Evolutionary conservation across 148 eudicot species (phyloP).

Genomic region (Rhododendron molle): DNA sequence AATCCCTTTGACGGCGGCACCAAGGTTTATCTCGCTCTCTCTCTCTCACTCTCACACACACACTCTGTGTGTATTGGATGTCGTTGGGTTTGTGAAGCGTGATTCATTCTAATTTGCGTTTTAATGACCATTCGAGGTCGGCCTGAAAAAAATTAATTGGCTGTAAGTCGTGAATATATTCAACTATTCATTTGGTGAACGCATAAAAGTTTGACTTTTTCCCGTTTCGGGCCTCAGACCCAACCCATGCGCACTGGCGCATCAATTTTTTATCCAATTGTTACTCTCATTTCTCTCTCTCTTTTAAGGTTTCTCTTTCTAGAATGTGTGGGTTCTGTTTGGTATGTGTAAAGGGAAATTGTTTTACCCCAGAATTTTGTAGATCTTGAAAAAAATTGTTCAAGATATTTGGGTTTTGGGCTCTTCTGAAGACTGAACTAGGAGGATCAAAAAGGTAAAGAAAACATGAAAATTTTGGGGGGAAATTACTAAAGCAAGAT

Average conservation of each 20-base stretch:
- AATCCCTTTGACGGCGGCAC: slow-evolving; percentile 59
- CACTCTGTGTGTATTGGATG: background rate
- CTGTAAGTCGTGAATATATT: background rate
- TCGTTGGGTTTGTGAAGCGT: background rate
- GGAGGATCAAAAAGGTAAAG: background rate
- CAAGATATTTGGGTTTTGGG: background rate
- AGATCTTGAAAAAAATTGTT: background rate
- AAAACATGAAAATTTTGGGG: background rate
- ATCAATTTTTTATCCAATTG: too few species aligned
- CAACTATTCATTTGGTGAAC: background rate
- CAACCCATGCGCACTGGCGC: background rate
- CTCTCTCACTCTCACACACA: background rate
- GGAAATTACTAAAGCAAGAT: background rate
- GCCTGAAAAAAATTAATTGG: background rate
- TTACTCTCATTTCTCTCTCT: too few species aligned
- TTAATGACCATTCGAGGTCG: background rate
- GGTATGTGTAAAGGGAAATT: background rate
- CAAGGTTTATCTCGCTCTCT: slow-evolving; percentile 40
- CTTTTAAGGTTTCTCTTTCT: background rate
- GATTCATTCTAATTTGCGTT: background rate
- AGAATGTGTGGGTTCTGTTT: background rate
- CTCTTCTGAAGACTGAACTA: background rate
- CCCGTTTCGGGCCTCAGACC: background rate
- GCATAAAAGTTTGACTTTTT: too few species aligned
- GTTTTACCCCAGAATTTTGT: background rate